Evolutionary conservation across 2,329 filamentous ascomycete genomes (phyloP).

Genomic region (Trichoderma atrobrunneum): DNA sequence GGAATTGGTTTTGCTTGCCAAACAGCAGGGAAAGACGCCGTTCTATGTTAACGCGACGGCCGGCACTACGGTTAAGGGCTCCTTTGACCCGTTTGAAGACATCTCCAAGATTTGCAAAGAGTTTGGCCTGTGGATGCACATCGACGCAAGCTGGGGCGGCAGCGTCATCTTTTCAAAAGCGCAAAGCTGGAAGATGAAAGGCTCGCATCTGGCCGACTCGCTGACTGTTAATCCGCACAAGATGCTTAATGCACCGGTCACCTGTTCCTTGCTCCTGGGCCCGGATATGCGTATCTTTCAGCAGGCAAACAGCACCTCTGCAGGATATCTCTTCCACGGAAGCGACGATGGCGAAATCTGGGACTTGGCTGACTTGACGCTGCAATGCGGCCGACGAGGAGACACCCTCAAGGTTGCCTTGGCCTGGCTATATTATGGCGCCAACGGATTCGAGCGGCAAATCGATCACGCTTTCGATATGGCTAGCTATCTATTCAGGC

Average conservation of each 20-base stretch:
- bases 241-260: constrained; percentile 89
- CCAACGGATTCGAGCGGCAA: constrained; percentile 65
- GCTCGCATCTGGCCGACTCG: constrained; percentile 72
- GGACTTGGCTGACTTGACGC: constrained; percentile 88
- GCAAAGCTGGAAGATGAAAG: constrained; percentile 63
- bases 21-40: constrained; percentile 69
- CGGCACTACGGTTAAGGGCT: constrained; percentile 88
- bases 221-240: constrained; percentile 94
- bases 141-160: constrained; percentile 91
- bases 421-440: constrained; percentile 86
- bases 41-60: constrained; percentile 96
- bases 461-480: constrained; percentile 71
- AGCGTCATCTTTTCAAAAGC: constrained; percentile 71
- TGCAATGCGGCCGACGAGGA: constrained; percentile 86
- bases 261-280: constrained; percentile 84
- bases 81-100: constrained; percentile 74
- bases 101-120: constrained; percentile 69
- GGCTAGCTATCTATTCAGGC: constrained; percentile 64
- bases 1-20: constrained; percentile 58
- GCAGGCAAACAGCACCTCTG: constrained; percentile 78
- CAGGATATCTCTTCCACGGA: constrained; percentile 80
- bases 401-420: constrained; percentile 87
- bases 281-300: constrained; percentile 76
- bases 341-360: constrained; percentile 61
- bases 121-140: constrained; percentile 82